phyloP scores from a whole-genome alignment of 768 basidiomycete genomes.

The Tylopilus cervinicoccineus region DNA sequence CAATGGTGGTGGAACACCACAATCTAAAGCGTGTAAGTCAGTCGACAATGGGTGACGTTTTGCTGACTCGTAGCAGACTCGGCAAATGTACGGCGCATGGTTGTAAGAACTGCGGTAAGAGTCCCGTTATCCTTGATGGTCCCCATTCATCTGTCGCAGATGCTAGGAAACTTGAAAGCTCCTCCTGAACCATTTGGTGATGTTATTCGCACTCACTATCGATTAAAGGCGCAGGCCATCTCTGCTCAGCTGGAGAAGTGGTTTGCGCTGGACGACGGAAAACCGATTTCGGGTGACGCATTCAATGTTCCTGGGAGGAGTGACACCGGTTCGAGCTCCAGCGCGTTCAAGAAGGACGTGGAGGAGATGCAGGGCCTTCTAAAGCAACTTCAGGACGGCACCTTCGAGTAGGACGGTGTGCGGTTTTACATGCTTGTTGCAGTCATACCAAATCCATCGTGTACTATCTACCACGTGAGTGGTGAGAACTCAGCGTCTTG shows the following conservation, averaged over 20 bases:
- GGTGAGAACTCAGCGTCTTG: not conserved
- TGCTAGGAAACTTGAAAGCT: slow-evolving; percentile 78
- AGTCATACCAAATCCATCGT: not conserved
- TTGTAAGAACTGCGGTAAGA: slow-evolving; percentile 78
- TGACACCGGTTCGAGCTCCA: slow-evolving; percentile 44
- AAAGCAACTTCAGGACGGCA: slow-evolving; percentile 38
- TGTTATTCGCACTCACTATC: slow-evolving; percentile 87
- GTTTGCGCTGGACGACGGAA: slow-evolving; percentile 74
- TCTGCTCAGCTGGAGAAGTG: slow-evolving; percentile 73
- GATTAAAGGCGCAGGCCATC: slow-evolving; percentile 74
- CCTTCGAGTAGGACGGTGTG: slow-evolving; percentile 12
- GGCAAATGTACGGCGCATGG: slow-evolving; percentile 91
- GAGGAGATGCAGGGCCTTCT: slow-evolving; percentile 65
- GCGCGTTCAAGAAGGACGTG: slow-evolving; percentile 65
- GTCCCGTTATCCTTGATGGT: not conserved
- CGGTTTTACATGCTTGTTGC: not conserved
- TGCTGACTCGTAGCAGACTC: slow-evolving; percentile 53
- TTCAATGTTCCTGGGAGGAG: slow-evolving; percentile 37
- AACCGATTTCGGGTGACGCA: slow-evolving; percentile 51
- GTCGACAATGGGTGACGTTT: not conserved
- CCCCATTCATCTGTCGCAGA: slow-evolving; percentile 40
- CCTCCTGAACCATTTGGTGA: slow-evolving; percentile 85
- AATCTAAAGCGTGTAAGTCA: slow-evolving; percentile 70
- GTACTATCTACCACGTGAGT: not conserved
- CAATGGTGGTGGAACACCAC: slow-evolving; percentile 62